Conservation (phyloP, 2,329 filamentous ascomycete species). For the Podosphaera fusca region DNA sequence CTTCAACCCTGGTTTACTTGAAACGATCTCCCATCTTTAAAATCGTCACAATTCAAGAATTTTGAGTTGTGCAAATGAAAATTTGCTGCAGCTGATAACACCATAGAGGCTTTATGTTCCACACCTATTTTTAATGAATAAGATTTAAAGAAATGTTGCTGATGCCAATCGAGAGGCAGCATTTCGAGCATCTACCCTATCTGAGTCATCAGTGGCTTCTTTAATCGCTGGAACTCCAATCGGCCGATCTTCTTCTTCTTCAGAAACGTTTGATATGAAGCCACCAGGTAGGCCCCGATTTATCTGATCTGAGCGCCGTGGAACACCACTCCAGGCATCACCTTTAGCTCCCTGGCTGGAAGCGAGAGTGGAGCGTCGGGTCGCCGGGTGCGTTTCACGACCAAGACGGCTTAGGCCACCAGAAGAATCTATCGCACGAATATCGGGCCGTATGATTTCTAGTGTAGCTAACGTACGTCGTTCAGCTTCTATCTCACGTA, state of each 20-base stretch:
- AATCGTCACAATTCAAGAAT: neutral
- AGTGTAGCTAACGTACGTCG: slow-evolving; percentile 73
- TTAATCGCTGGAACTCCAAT: slow-evolving; percentile 28
- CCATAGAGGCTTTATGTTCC: neutral
- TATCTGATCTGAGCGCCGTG: slow-evolving; percentile 50
- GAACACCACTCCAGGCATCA: slow-evolving; percentile 94
- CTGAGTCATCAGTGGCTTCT: slow-evolving; percentile 57
- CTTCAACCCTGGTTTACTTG: neutral
- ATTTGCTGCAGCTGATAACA: neutral
- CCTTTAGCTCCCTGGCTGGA: slow-evolving; percentile 89
- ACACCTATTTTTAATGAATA: neutral
- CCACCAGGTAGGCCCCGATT: slow-evolving; percentile 56
- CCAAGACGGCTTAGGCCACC: slow-evolving; percentile 79
- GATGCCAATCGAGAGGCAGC: slow-evolving; percentile 57
- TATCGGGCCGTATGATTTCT: slow-evolving; percentile 82
- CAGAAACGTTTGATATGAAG: slow-evolving; percentile 38
- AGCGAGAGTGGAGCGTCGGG: slow-evolving; percentile 52
- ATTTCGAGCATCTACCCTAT: slow-evolving; percentile 84
- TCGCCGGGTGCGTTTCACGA: slow-evolving; percentile 58
- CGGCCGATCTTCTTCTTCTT: slow-evolving; percentile 33
- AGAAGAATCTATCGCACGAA: slow-evolving; percentile 74
- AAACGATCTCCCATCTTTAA: neutral
- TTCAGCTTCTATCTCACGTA: slow-evolving; percentile 89
- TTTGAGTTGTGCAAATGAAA: neutral
- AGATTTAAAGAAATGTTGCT: slow-evolving; percentile 1